Evolutionary conservation across 169 alveolate species (phyloP).

Genomic region (Eimeria necatrix): DNA sequence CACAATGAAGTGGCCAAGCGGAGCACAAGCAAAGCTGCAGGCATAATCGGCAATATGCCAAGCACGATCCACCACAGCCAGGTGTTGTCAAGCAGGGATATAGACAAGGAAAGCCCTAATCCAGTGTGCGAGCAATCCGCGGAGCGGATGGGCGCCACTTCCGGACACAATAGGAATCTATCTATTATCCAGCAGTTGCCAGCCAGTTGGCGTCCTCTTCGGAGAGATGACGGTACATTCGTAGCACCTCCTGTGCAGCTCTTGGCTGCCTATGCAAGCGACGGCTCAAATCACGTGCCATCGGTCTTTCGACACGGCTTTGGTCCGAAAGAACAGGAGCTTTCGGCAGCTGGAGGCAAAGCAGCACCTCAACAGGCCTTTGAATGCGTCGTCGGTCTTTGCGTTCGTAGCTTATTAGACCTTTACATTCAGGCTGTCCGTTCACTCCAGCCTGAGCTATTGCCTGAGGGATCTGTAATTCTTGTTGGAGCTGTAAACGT

Average conservation of each 20-base stretch:
- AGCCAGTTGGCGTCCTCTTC: not conserved
- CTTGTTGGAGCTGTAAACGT: conserved; percentile 66
- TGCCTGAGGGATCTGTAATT: conserved; percentile 52
- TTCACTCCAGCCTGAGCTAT: conserved; percentile 25
- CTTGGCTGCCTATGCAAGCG: conserved; percentile 57
- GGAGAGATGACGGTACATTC: conserved; percentile 34
- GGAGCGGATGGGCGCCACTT: not conserved
- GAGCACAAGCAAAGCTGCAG: not conserved
- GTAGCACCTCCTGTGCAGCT: conserved; percentile 69
- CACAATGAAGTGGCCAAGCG: not conserved
- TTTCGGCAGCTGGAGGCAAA: not conserved
- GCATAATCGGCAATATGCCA: not conserved
- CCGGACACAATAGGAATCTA: not conserved
- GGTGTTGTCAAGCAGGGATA: not conserved
- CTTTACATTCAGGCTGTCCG: conserved; percentile 66
- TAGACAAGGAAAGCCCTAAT: not conserved
- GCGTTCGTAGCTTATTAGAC: conserved; percentile 68
- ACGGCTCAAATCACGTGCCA: not conserved
- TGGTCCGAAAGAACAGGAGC: not conserved
- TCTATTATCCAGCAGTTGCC: not conserved
- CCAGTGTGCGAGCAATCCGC: not conserved
- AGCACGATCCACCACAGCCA: not conserved
- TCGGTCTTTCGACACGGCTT: not conserved
- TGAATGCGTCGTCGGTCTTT: conserved; percentile 72
- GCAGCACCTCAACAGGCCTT: not conserved